Evolutionary conservation across 2,329 filamentous ascomycete species (phyloP), one percentile per base, ranked within the genome.

Genomic region (Colletotrichum noveboracense): DNA sequence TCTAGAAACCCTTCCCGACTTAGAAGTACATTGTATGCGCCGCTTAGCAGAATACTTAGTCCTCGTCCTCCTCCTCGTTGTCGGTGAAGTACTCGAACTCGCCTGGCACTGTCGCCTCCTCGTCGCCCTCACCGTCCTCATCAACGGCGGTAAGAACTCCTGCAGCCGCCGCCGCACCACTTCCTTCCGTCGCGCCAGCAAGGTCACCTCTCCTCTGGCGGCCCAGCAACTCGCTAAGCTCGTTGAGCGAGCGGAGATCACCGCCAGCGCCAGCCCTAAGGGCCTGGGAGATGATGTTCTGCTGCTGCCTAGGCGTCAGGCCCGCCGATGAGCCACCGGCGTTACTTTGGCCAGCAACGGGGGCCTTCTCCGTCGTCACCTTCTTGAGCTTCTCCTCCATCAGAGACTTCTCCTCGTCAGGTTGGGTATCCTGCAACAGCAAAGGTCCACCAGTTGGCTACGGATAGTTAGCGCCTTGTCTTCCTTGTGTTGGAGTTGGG

Each of bases 361-460:
- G 90, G 0, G 92, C 91, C 71, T 89, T 91, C 80, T 93, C 92
- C 0, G 88, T 91, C 2, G 90, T 89, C 6, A 90, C 89, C 84
- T 97, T 98, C 90, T 96, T 97, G 56, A 98, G 91, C 88, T 97
- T 98, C 85, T 98, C 92, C 84, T 98, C 97, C 64, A 99, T 91
- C 9, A 97, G 90, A 21, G 92, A 88, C 84, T 98, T 97, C 64
- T 93, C 86, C 83, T 98, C 94, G 2, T 92, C 91, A 1, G 96
- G 94, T 78, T 93, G 91, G 16, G 93, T 96, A 83, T 99, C 97
- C 71, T 95, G 90, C 26, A 99, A 92, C n/a, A 99, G 90, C 38
- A 98, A 93, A 48, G 98, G 95, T 79, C 97, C 97, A 79, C 97
- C 96, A 56, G 96, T 98, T 77, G 96, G 95, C 94, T 98, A 80